Evolutionary conservation across 148 eudicot species (phyloP).

Genomic region (Silene latifolia): DNA sequence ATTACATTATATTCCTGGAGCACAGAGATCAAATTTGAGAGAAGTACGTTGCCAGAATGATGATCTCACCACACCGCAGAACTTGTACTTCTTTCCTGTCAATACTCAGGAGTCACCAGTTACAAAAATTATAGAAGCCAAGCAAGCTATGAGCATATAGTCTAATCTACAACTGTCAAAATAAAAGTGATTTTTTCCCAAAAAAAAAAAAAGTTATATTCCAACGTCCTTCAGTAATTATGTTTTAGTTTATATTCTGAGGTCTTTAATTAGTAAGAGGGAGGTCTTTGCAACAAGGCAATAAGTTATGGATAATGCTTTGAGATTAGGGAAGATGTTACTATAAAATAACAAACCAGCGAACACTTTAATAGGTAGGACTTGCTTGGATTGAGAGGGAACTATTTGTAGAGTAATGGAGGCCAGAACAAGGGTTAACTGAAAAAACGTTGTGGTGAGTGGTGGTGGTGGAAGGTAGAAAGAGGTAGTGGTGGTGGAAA

Average conservation of each 20-base stretch:
- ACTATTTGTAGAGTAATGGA: too few relatives aligned
- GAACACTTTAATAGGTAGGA: neutral
- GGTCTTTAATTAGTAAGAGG: neutral
- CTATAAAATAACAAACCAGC: neutral
- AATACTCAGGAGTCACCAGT: neutral
- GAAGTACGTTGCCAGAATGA: slow-evolving; percentile 57
- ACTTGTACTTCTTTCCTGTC: slow-evolving; percentile 71
- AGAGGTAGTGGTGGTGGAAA: too few relatives aligned
- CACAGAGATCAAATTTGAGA: slow-evolving; percentile 37
- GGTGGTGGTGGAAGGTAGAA: too few relatives aligned
- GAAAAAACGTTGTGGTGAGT: too few relatives aligned
- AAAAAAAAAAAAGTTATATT: neutral
- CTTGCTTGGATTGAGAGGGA: too few relatives aligned
- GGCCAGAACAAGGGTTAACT: too few relatives aligned
- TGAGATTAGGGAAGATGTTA: neutral
- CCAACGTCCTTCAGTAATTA: too few relatives aligned
- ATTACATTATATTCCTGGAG: slow-evolving; percentile 7
- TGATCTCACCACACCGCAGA: slow-evolving; percentile 35
- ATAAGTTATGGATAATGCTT: neutral
- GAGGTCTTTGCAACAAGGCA: neutral
- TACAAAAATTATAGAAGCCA: neutral
- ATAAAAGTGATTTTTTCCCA: too few relatives aligned
- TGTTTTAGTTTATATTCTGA: neutral
- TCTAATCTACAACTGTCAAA: neutral
- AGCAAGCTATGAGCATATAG: neutral